These are phyloP conservation scores for Scalesia atractyloides DNA, from an alignment of 129 eudicot species.

Conservation along the genomic window DNA sequence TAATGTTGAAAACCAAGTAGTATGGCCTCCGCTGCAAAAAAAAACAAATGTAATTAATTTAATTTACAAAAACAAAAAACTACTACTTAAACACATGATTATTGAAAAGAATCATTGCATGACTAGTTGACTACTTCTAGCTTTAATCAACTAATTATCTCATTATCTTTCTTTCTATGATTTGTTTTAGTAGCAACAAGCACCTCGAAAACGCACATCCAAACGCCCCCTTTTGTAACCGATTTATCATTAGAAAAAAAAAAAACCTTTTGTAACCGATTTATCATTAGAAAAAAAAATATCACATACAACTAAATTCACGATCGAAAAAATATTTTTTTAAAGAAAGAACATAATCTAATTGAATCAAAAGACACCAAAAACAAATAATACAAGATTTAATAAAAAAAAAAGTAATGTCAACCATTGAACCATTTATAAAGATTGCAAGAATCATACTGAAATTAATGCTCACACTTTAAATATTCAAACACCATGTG, in stretches of 20 bases:
- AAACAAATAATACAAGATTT: neutral
- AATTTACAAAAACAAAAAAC: neutral
- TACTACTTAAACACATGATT: neutral
- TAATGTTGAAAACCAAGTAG: constrained; percentile 74
- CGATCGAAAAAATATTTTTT: neutral
- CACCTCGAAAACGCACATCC: neutral
- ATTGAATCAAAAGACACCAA: constrained; percentile 10
- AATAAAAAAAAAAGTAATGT: constrained; percentile 14
- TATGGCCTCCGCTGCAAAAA: constrained; percentile 69
- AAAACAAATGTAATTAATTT: neutral
- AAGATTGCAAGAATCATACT: constrained; percentile 35
- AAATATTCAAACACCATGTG: constrained; percentile 28
- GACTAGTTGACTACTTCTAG: neutral
- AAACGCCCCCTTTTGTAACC: constrained; percentile 5
- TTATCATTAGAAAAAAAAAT: neutral
- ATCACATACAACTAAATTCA: neutral
- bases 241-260: too few species aligned
- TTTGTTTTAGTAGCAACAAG: neutral
- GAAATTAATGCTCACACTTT: constrained; percentile 20
- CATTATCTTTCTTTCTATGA: neutral
- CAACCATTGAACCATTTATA: constrained; percentile 17
- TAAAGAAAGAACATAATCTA: neutral
- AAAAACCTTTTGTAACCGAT: too few species aligned
- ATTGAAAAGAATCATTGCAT: neutral
- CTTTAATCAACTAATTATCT: neutral